Evolutionary conservation across 164 flowering plant genomes (phyloP), one percentile per base, ranked within the genome.

Genomic region (Dillenia turbinata): DNA sequence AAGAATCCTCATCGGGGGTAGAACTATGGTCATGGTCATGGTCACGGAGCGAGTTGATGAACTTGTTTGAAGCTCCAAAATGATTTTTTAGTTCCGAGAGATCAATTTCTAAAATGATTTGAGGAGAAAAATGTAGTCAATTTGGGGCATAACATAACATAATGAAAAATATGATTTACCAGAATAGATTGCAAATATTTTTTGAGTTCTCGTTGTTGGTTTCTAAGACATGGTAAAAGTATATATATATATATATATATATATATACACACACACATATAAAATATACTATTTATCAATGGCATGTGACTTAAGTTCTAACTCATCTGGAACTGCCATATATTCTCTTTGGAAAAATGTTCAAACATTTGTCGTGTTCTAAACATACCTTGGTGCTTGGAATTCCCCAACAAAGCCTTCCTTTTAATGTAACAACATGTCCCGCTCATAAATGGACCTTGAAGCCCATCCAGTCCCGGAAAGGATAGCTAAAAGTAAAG

Each of bases 341-440:
- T 19, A 19, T 1, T 19, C 22, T 19, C 22, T 19, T 19, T 19
- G 22, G 22, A 19, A 19, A 19, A 19, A 19, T 19, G 22, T 19
- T 19, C 22, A 19, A 19, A 19, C 22, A 1, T 19, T 19, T 19
- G 22, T 19, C 22, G 1, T 19, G 1, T 19, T 19, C 22, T 51
- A 12, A 51, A n/a, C 12, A 51, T 51, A 51, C 54, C 54, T 51
- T n/a, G 13, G 15, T 14, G 15, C 12, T 17, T 15, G 8, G 8
- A 9, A 51, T n/a, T 51, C 17, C 49, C 48, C n/a, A 43, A 57
- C 5, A 57, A 44, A 1, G 49, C n/a, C 47, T 43, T 44, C 22
- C 61, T 57, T 9, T 57, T 57, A 7, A 59, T 59, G 40, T 59
- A 59, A 33, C 47, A 59, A 47, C 26, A 1, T 15, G 62, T 59